Base-by-base conservation (phyloP, 2,329 filamentous ascomycete genomes). In the Hymenoscyphus salicellus region DNA sequence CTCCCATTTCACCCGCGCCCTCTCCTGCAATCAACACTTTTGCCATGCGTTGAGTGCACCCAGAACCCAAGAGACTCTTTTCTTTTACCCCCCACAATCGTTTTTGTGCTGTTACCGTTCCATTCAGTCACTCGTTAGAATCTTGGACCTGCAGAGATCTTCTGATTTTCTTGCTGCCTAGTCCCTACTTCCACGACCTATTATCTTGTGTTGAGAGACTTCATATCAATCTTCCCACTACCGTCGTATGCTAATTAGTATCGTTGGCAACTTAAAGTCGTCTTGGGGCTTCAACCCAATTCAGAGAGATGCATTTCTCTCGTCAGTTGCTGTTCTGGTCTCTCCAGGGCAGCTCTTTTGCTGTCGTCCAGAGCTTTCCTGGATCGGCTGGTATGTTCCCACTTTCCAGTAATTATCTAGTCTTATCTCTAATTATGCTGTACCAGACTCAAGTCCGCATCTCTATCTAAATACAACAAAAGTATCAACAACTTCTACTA, bases 251-350 rank as follows among this genome's bases (percentile, higher is more conserved):
- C 23, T 28, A 26, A 14, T 17, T 17, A 33, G 20, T 8, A 20
- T 23, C 38, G n/a, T 36, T 49, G 23, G 16, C 30, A 17, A 26
- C 28, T 60, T 30, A 23, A 61, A 28, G 28, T 32, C 28, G 41
- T 32, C 38, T 20, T 23, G 30, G 36, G 60, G 7, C 23, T 33
- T 16, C 6, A 20, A 57, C 11, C 20, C 17, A 16, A 62, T 63
- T 52, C 36, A 38, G 32, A 68, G 58, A 55, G 59, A 72, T 71
- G 69, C 55, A 65, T 49, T 62, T 64, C 41, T 66, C 58, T 26
- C 59, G 41, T 60, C 30, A 58, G 61, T 30, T 41, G 33, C 16
- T 68, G 14, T 55, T 69, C 38, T 67, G 67, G 67, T 58, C 62
- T 28, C 63, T 68, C 30, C 64, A 65, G 49, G 64, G 56, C 58